Conservation (phyloP, 1,284 basidiomycete species). For the Takashimella koratensis region DNA sequence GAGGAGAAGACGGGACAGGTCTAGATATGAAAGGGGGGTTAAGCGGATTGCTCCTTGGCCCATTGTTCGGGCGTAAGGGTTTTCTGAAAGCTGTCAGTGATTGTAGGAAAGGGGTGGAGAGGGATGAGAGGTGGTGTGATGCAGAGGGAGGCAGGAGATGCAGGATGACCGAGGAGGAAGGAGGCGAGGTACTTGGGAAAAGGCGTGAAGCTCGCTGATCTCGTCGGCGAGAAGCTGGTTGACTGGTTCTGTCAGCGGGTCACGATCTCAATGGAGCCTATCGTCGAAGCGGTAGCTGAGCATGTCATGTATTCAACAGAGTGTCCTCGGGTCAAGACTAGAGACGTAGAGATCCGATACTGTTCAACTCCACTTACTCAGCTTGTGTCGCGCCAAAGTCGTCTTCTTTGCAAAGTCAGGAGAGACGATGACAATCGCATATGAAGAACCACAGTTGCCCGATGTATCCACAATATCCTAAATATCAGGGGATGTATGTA, state of each 20-base stretch:
- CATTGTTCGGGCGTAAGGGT: conserved; percentile 47
- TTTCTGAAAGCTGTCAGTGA: too few relatives aligned
- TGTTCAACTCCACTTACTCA: too few relatives aligned
- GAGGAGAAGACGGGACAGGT: too few relatives aligned
- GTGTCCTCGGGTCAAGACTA: too few relatives aligned
- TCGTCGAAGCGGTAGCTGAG: too few relatives aligned
- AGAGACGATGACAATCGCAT: conserved; percentile 44
- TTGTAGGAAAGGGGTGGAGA: too few relatives aligned
- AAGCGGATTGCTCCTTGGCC: conserved; percentile 37
- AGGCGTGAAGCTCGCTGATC: conserved; percentile 45
- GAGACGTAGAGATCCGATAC: too few relatives aligned
- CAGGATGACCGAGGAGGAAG: neutral
- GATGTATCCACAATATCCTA: conserved; percentile 35
- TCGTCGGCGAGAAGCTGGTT: conserved; percentile 46
- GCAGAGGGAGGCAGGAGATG: neutral
- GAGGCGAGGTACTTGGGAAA: conserved; percentile 41
- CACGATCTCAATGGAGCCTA: too few relatives aligned
- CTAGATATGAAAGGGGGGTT: too few relatives aligned
- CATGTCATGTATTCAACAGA: too few relatives aligned
- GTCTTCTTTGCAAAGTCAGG: conserved; percentile 46
- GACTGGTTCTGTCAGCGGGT: conserved; percentile 26
- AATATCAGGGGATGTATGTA: too few relatives aligned
- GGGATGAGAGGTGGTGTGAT: too few relatives aligned
- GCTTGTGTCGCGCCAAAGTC: conserved; percentile 46
- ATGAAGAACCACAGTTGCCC: conserved; percentile 49